Conservation (phyloP, 129 eudicot species). For the Glebionis coronaria region DNA sequence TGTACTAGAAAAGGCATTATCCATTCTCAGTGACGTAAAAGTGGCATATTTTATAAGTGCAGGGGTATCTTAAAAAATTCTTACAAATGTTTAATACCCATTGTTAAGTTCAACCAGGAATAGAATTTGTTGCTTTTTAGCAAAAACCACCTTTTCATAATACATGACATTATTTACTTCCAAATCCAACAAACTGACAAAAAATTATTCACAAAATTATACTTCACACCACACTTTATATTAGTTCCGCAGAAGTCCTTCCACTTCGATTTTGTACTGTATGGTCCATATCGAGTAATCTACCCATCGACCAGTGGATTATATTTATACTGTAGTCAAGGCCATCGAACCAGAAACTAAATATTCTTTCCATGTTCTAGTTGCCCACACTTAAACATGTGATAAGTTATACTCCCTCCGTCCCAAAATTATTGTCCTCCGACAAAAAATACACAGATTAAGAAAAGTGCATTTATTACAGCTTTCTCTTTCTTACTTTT, state of each 20-base stretch:
- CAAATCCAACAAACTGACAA: conserved; percentile 9
- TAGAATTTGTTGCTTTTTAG: conserved; percentile 1
- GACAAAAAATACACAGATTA: too few relatives aligned
- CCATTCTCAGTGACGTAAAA: conserved; percentile 27
- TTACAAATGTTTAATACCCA: conserved; percentile 25
- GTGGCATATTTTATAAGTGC: conserved; percentile 31
- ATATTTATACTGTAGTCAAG: not conserved
- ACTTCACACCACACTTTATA: not conserved
- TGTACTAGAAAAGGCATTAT: conserved; percentile 26
- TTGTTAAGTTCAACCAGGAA: conserved; percentile 10
- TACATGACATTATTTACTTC: not conserved
- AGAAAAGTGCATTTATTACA: too few relatives aligned
- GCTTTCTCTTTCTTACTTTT: too few relatives aligned
- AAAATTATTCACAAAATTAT: not conserved
- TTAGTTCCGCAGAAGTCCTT: not conserved
- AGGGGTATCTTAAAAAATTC: conserved; percentile 27
- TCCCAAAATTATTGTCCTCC: too few relatives aligned
- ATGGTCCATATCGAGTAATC: too few relatives aligned
- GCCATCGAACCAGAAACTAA: not conserved
- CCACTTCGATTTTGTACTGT: not conserved
- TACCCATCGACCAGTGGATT: too few relatives aligned
- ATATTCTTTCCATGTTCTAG: not conserved
- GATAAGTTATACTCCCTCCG: too few relatives aligned
- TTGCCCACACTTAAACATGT: too few relatives aligned
- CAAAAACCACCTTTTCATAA: conserved; percentile 1